Conservation (phyloP, 1,284 basidiomycete genomes). For the Pyrrhoderma noxium region DNA sequence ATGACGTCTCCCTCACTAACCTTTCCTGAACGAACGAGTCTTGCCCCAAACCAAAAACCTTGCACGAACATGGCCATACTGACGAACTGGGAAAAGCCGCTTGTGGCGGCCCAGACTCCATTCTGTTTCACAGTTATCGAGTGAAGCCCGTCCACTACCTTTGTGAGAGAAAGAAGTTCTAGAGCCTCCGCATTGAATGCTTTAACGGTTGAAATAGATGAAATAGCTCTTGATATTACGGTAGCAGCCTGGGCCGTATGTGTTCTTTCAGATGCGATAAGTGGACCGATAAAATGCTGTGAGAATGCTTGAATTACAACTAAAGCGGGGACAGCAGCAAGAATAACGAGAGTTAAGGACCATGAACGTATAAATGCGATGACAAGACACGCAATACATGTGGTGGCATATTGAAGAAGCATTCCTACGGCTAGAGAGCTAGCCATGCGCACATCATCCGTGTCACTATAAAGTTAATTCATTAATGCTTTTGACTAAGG, state of each 20-base stretch:
- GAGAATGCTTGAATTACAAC: slow-evolving; percentile 70
- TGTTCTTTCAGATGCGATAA: slow-evolving; percentile 61
- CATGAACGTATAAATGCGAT: slow-evolving; percentile 81
- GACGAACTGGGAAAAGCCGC: slow-evolving; percentile 68
- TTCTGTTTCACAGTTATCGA: slow-evolving; percentile 49
- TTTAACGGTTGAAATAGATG: slow-evolving; percentile 88
- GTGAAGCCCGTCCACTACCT: slow-evolving; percentile 42
- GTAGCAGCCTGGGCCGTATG: slow-evolving; percentile 69
- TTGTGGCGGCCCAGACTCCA: slow-evolving; percentile 70
- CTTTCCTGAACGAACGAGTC: slow-evolving; percentile 72
- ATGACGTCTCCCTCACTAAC: slow-evolving; percentile 75
- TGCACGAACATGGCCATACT: slow-evolving; percentile 92
- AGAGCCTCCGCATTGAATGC: slow-evolving; percentile 81
- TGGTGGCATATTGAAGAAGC: slow-evolving; percentile 75
- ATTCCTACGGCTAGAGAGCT: slow-evolving; percentile 73
- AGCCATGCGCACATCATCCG: slow-evolving; percentile 87
- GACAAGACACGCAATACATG: slow-evolving; percentile 70
- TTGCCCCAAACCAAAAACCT: slow-evolving; percentile 93
- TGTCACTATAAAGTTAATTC: slow-evolving; percentile 55
- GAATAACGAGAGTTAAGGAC: slow-evolving; percentile 84
- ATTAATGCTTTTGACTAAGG: too few species aligned
- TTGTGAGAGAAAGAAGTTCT: slow-evolving; percentile 48
- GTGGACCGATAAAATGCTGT: slow-evolving; percentile 60
- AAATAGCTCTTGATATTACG: slow-evolving; percentile 70
- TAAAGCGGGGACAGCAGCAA: slow-evolving; percentile 83